Evolutionary conservation across 164 flowering plant genomes (phyloP).

Genomic region (Brasenia schreberi): DNA sequence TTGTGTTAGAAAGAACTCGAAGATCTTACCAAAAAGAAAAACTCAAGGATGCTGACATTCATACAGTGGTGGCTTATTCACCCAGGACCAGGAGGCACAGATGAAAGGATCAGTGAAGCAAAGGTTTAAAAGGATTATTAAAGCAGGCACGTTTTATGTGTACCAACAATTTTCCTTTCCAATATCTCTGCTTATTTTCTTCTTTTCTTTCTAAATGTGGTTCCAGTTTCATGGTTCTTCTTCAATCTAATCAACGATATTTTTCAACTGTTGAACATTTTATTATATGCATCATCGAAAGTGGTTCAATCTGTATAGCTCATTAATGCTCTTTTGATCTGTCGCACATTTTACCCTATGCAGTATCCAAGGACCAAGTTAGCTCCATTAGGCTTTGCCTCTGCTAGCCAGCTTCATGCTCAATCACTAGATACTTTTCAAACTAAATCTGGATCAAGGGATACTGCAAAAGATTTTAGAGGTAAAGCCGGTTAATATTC

Average conservation of each 20-base stretch:
- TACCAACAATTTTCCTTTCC: neutral
- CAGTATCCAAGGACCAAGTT: slow-evolving; percentile 88
- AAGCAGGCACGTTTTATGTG: slow-evolving; percentile 49
- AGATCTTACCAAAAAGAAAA: no score
- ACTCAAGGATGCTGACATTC: slow-evolving; percentile 89
- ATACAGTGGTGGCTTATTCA: slow-evolving; percentile 78
- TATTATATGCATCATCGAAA: no score
- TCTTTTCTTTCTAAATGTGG: neutral
- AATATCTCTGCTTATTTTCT: neutral
- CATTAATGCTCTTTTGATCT: neutral
- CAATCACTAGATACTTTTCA: slow-evolving; percentile 87
- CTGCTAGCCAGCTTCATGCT: slow-evolving; percentile 86
- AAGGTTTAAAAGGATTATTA: slow-evolving; percentile 90
- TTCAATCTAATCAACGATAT: neutral
- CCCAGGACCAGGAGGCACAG: slow-evolving; percentile 90
- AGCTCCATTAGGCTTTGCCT: slow-evolving; percentile 90
- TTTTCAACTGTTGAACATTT: no score
- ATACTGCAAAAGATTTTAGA: slow-evolving; percentile 78
- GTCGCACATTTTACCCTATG: slow-evolving; percentile 3
- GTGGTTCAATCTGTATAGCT: no score
- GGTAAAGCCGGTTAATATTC: no score
- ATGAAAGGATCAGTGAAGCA: slow-evolving; percentile 91
- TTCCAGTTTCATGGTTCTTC: neutral
- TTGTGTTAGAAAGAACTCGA: slow-evolving; percentile 85
- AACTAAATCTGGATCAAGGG: slow-evolving; percentile 85